These are phyloP conservation scores for Avena eriantha DNA, from an alignment of 176 grass and related monocot species.

Conservation along the genomic window DNA sequence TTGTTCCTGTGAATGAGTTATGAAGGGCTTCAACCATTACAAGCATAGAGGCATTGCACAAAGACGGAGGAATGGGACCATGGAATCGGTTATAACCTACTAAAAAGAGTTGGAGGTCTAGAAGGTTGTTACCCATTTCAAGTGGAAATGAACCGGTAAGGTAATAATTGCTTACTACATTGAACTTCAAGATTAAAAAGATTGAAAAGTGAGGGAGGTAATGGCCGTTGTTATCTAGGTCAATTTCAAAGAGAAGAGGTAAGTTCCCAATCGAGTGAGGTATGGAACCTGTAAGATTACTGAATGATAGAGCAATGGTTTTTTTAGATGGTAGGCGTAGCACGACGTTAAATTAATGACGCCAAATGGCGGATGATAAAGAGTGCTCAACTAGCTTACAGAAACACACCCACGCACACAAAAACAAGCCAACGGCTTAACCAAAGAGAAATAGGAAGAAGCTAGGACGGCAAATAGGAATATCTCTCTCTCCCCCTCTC, in stretches of 20 bases:
- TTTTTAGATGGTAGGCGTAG: too few species aligned
- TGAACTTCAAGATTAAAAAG: neutral
- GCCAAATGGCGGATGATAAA: too few species aligned
- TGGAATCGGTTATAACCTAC: slow-evolving; percentile 17
- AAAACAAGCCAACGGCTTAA: too few species aligned
- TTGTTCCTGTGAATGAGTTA: slow-evolving; percentile 29
- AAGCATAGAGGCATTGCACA: slow-evolving; percentile 38
- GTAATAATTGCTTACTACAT: neutral
- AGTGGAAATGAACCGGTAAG: neutral
- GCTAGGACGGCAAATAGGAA: too few species aligned
- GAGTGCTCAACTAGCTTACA: too few species aligned
- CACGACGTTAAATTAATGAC: too few species aligned
- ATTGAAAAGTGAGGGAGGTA: slow-evolving; percentile 10
- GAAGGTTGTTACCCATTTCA: slow-evolving; percentile 13
- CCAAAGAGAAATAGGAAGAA: too few species aligned
- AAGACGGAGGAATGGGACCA: neutral
- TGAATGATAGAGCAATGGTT: neutral
- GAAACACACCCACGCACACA: too few species aligned
- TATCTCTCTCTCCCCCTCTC: too few species aligned
- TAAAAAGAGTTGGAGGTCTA: neutral
- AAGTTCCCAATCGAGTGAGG: slow-evolving; percentile 12
- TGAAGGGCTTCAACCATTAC: neutral
- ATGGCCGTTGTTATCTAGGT: neutral
- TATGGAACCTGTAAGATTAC: slow-evolving; percentile 22
- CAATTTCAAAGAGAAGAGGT: neutral